Evolutionary conservation across 2,329 filamentous ascomycete species (phyloP), one percentile per base, ranked within the genome.

Genomic region (Diaporthe caulivora): DNA sequence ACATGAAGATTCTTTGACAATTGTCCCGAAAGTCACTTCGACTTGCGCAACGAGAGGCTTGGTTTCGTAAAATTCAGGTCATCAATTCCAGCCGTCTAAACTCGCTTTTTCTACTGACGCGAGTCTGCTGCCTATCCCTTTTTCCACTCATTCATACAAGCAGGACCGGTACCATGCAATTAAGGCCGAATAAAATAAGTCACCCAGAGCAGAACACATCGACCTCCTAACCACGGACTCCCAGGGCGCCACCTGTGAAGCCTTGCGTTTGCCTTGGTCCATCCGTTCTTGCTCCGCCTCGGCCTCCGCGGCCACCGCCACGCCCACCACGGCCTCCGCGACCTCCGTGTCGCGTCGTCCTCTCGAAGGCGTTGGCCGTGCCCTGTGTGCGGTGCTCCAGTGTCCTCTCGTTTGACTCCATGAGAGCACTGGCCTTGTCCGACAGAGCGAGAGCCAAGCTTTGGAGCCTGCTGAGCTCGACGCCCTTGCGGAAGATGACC

Each of bases 401-500:
- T 31, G 96, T 97, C 83, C 97, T 93, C 88, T 99, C 97, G 87
- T 99, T 99, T 79, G 92, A 92, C 89, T 99, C 97, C 81, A 98
- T 98, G 75, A 99, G 92, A 70, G 93, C 92, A 82, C 95, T 97
- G 73, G 97, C 96, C 90, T 98, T 99, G 87, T 99, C 97, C 74
- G 94, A 95, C 69, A 99, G 89, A 13, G 95, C 97, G 77, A 99
- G 92, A 42, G 97, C 95, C 81, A 99, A 89, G 83, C 94, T 98
- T 87, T 99, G 97, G 77, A 99, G 91, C 79, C 97, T 92, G 81
- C 95, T 98, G 77, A 99, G 91, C 89, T 99, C 97, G 76, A 99
- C 97, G 74, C 97, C 97, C 92, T 99, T 98, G 85, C 97, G 93
- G 94, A 99, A 99, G 86, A 98, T 97, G 85, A 99, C 95, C 68